Base-by-base conservation (phyloP, 2,329 filamentous ascomycete species). In the Catunica adiposa region DNA sequence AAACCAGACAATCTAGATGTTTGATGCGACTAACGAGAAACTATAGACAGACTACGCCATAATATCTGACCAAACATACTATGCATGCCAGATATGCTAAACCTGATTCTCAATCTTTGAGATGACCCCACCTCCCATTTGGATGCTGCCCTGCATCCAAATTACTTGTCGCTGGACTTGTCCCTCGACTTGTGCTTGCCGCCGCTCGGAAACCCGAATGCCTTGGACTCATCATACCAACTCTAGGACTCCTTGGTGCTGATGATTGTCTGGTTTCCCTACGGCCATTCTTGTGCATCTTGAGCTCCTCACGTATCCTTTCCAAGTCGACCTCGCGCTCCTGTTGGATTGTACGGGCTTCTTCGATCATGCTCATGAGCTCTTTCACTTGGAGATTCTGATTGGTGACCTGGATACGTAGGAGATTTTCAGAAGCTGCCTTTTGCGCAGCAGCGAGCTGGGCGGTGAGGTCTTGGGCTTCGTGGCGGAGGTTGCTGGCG, bases 211-310 rank as follows among this genome's bases (percentile, higher is more conserved):
- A 55, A 34, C 59, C 62, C 14, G 62, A 63, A 42, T 65, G 67
- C 1, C 70, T 65, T 1, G 77, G 77, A 59, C 76, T 79, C 68
- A 77, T 73, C 54, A 77, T 67, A 31, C 71, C 69, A 60, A 74
- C 67, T 5, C 75, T 70, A n/a, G 78, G 78, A 62, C 77, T 80
- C 22, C 75, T 73, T 52, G 77, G 77, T 22, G 78, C 76, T 60
- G 77, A 80, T 54, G 67, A 70, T 62, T 75, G 72, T 37, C 78
- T 68, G 2, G 78, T 80, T 64, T 79, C 76, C 48, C 77, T 69
- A 4, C 78, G 71, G 17, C 70, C 71, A 58, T 70, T 76, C 61
- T 71, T 74, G 42, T 73, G 63, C 42, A 66, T 58, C 6, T 69
- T 68, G 25, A 79, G 62, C 63, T 80, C 77, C 15, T 78, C 73